Evolutionary conservation across 257 asterid species (phyloP).

Genomic region (Forsythia viridissima): DNA sequence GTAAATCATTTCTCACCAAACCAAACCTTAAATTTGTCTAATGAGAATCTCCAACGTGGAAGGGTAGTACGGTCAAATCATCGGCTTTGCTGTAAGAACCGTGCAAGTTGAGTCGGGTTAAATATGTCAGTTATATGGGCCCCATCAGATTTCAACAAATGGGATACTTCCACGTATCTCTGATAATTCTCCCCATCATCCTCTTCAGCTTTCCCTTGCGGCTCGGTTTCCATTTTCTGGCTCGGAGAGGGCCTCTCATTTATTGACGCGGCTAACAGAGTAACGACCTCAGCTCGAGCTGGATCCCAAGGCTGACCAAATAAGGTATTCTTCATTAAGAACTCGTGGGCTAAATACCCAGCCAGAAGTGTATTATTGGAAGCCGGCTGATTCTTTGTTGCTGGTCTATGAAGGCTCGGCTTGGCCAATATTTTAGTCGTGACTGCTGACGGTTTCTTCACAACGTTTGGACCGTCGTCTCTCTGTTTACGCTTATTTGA

Average conservation of each 20-base stretch:
- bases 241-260: neutral
- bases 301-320: slow-evolving; percentile 35
- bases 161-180: slow-evolving; percentile 33
- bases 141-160: slow-evolving; percentile 33
- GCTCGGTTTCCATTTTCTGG: slow-evolving; percentile 27
- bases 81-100: slow-evolving; percentile 20
- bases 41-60: too few species aligned
- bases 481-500: slow-evolving; percentile 33
- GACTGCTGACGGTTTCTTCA: slow-evolving; percentile 32
- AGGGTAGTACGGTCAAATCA: too few species aligned
- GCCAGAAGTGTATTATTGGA: slow-evolving; percentile 33
- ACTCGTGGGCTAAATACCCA: slow-evolving; percentile 44
- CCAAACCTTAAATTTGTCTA: too few species aligned
- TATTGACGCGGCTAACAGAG: neutral
- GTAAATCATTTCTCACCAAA: too few species aligned
- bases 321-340: slow-evolving; percentile 23
- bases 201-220: neutral
- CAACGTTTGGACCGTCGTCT: slow-evolving; percentile 21
- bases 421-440: slow-evolving; percentile 41
- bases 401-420: slow-evolving; percentile 35
- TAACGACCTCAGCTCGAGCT: slow-evolving; percentile 29
- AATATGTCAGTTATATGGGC: slow-evolving; percentile 39
- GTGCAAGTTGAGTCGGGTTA: slow-evolving; percentile 38
- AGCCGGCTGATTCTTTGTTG: slow-evolving; percentile 17
- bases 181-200: slow-evolving; percentile 19